These are phyloP conservation scores for Ilyonectria robusta DNA, from an alignment of 2,329 filamentous ascomycete species.

Conservation along the genomic window DNA sequence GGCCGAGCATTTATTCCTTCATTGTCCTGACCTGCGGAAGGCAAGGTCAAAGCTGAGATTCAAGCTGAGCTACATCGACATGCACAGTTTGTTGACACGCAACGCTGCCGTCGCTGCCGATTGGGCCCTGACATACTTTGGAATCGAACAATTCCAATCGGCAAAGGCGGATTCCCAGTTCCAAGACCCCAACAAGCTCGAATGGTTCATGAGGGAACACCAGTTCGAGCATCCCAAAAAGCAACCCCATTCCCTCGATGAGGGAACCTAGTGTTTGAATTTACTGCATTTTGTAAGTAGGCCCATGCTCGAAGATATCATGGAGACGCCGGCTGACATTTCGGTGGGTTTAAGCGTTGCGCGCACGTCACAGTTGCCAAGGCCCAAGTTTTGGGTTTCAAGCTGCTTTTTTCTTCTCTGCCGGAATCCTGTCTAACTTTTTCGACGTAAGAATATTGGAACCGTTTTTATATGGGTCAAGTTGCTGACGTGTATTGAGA, in stretches of 20 bases:
- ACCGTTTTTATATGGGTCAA: no score
- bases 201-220: background rate
- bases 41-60: background rate
- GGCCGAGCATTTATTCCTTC: no score
- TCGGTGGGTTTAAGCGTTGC: no score
- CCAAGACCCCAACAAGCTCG: background rate
- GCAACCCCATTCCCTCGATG: constrained; percentile 5
- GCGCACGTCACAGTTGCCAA: no score
- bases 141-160: constrained; percentile 9
- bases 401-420: no score
- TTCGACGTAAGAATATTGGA: no score
- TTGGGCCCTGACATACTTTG: constrained; percentile 24
- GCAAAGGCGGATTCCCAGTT: background rate
- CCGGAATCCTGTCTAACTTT: no score
- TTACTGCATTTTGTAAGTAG: background rate
- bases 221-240: background rate
- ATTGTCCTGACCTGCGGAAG: no score
- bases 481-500: no score
- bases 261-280: constrained; percentile 5
- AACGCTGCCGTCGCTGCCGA: constrained; percentile 2
- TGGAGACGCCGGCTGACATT: no score
- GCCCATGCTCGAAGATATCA: no score
- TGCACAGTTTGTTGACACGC: background rate
- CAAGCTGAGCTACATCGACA: background rate
- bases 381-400: no score